Evolutionary conservation across 441 rosid genomes (phyloP), one percentile per base, ranked within the genome.

Genomic region (Bocquillonia castaneifolia): DNA sequence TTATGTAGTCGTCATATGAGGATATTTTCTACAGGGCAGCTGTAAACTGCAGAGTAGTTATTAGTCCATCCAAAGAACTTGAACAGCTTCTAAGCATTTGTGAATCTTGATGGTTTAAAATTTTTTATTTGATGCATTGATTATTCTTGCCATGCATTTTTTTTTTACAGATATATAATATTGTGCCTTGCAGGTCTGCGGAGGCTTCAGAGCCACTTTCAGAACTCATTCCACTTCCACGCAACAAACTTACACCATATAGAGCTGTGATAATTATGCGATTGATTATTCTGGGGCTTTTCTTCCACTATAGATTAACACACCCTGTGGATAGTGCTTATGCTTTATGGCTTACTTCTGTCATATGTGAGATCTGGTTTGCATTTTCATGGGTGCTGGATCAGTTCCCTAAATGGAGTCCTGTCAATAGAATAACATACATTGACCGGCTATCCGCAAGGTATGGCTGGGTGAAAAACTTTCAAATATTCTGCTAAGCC

Each of bases 401-500:
- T 91, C 98, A 93, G 84, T 93, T 93, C 68, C 98, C 98, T 47
- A 93, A 93, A 76, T 93, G 98, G 98, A 69, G 79, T 79, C 98
- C 98, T 40, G 67, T 93, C 57, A 77, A 89, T 68, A 74, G 96
- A 73, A 82, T 73, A 63, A 86, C 97, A 55, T 85, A 74, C 66
- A 63, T 78, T 14, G 93, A 93, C 69, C 78, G 84, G 29, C 83
- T 93, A 55, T 84, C 98, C 20, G 92, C 94, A 76, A 89, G 97
- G 98, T 92, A 86, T 52, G 56, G 17, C 17, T 57, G 28, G 10
- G 31, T 63, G 28, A 59, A 36, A 26, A 62, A 34, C 53, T 7
- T 39, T 13, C 9, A n/a, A 2, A 48, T 55, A 20, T 54, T 39
- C 44, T 53, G 18, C 55, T 68, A 2, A 15, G 31, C 26, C 0